These are phyloP conservation scores for Vitis rupestris DNA, from an alignment of 164 flowering plant species.

Conservation along the genomic window DNA sequence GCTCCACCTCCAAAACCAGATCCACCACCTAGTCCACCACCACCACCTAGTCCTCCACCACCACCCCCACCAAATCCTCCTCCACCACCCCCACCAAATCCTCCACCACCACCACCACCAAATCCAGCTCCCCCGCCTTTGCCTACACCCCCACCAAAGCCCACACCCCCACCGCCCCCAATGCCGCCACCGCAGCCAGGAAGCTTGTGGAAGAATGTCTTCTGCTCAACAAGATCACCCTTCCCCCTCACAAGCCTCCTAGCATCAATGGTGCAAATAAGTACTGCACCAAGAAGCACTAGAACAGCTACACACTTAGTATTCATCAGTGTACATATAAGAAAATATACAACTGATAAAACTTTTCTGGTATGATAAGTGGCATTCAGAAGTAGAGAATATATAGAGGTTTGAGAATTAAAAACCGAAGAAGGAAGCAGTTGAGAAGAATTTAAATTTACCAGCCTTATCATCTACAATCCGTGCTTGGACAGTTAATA, in stretches of 20 bases:
- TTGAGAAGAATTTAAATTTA: constrained; percentile 8
- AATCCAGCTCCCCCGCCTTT: constrained; percentile 4
- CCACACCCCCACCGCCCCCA: constrained; percentile 21
- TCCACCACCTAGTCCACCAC: not conserved
- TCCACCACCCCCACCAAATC: constrained; percentile 12
- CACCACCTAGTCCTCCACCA: constrained; percentile 14
- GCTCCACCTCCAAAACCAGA: constrained; percentile 7
- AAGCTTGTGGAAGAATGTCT: constrained; percentile 6
- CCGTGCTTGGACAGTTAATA: constrained; percentile 13
- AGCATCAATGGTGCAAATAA: constrained; percentile 16
- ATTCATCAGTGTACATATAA: constrained; percentile 6
- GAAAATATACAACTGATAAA: not conserved
- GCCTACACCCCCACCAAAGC: constrained; percentile 7
- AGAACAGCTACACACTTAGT: constrained; percentile 8
- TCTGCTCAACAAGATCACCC: constrained; percentile 9
- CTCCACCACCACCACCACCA: constrained; percentile 9
- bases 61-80: constrained; percentile 6
- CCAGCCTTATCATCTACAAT: constrained; percentile 9
- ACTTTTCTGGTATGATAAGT: constrained; percentile 7
- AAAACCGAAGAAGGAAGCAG: not conserved
- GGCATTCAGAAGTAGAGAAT: not conserved
- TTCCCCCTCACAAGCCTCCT: constrained; percentile 12
- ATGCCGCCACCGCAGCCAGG: not conserved
- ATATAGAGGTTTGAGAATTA: constrained; percentile 9
- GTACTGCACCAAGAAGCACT: constrained; percentile 16